A percentile compares a stretch with the other conserved stretches of the same genome.
Evolutionary conservation across 2,329 filamentous ascomycete genomes (phyloP).

Genomic region (Botryotinia narcissicola): DNA sequence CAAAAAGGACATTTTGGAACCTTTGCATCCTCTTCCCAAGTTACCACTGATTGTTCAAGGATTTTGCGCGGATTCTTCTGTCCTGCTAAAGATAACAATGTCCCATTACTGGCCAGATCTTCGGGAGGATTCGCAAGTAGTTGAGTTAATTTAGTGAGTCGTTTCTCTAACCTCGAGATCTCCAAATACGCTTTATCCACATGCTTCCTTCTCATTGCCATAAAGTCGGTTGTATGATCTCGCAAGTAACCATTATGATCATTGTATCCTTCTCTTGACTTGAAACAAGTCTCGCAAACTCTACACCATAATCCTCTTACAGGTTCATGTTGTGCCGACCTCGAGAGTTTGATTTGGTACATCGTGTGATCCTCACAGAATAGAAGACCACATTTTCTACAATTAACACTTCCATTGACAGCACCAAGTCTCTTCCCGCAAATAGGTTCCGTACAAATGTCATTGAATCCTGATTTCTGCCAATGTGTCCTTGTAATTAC

Average conservation of each 20-base stretch:
- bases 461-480: conserved; percentile 73
- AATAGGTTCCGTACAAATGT: conserved; percentile 81
- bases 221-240: conserved; percentile 72
- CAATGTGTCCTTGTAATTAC: conserved; percentile 85
- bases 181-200: conserved; percentile 87
- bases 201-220: conserved; percentile 66
- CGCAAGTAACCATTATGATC: conserved; percentile 72
- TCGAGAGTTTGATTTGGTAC: conserved; percentile 98
- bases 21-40: conserved; percentile 87
- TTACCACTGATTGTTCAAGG: conserved; percentile 87
- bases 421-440: conserved; percentile 79
- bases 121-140: conserved; percentile 73
- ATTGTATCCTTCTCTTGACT: conserved; percentile 92
- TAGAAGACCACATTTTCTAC: conserved; percentile 84
- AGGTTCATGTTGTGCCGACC: conserved; percentile 85
- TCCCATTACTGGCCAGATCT: conserved; percentile 53
- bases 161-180: conserved; percentile 84
- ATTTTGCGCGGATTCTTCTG: conserved; percentile 74
- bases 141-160: conserved; percentile 84
- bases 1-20: conserved; percentile 88
- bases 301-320: conserved; percentile 88
- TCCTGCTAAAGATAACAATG: conserved; percentile 57
- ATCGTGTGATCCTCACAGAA: conserved; percentile 99
- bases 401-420: conserved; percentile 84
- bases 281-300: conserved; percentile 99